A percentile compares a stretch with the other conserved stretches of the same genome.
Evolutionary conservation across 805 yeast species (phyloP).

Genomic region (Isabelozyma rhagii): DNA sequence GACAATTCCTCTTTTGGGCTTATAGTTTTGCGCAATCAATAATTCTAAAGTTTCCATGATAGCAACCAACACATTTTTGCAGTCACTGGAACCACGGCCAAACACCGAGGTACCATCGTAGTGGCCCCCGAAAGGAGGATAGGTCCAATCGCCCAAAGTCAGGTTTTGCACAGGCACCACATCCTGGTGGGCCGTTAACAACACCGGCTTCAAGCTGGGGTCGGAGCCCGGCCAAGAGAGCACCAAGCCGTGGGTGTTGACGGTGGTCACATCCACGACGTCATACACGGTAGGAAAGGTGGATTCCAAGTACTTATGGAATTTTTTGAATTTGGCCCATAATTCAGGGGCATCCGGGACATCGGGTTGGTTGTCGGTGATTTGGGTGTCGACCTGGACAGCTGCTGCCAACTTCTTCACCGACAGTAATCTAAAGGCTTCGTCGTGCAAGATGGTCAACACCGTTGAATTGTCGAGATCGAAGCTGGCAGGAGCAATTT

Average conservation of each 20-base stretch:
- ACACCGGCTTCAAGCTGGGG: slow-evolving; percentile 59
- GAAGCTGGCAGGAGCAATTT: slow-evolving; percentile 15
- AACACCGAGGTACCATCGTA: slow-evolving; percentile 64
- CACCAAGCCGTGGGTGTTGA: slow-evolving; percentile 63
- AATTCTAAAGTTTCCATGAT: slow-evolving; percentile 67
- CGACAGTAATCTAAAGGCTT: slow-evolving; percentile 26
- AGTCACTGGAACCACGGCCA: slow-evolving; percentile 80
- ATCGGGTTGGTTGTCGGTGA: slow-evolving; percentile 49
- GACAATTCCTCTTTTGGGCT: slow-evolving; percentile 61
- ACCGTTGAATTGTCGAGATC: slow-evolving; percentile 28
- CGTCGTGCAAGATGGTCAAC: slow-evolving; percentile 21
- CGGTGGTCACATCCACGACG: slow-evolving; percentile 47
- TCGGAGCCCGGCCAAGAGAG: slow-evolving; percentile 59
- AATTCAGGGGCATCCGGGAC: slow-evolving; percentile 51
- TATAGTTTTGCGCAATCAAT: slow-evolving; percentile 45
- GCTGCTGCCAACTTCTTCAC: slow-evolving; percentile 53
- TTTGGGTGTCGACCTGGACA: slow-evolving; percentile 61
- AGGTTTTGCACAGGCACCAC: slow-evolving; percentile 71
- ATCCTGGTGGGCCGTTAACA: slow-evolving; percentile 77
- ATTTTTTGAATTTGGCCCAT: slow-evolving; percentile 37
- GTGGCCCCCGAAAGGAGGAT: slow-evolving; percentile 58
- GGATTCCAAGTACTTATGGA: slow-evolving; percentile 51
- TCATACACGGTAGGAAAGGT: slow-evolving; percentile 54
- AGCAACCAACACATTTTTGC: slow-evolving; percentile 66
- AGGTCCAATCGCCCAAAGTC: slow-evolving; percentile 57